Evolutionary conservation across 345 rosid genomes (phyloP).

Genomic region (Iberis pinnata): DNA sequence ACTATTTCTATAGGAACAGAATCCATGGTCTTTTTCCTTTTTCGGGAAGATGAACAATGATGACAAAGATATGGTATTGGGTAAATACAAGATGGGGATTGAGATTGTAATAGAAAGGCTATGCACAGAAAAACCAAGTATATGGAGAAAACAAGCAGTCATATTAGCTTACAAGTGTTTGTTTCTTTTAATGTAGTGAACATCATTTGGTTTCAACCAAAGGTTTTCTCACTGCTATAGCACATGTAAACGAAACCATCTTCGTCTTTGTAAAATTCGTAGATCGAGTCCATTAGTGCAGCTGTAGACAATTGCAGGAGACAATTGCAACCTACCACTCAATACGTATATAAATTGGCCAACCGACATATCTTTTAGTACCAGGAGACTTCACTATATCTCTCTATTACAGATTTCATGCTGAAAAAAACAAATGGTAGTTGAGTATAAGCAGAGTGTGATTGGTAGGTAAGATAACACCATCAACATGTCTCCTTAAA

Average conservation of each 20-base stretch:
- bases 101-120: slow-evolving; percentile 9
- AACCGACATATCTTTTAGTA: slow-evolving; percentile 81
- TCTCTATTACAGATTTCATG: slow-evolving; percentile 27
- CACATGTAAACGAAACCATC: slow-evolving; percentile 74
- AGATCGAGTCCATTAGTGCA: slow-evolving; percentile 54
- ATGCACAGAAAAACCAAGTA: slow-evolving; percentile 12
- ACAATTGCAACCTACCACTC: slow-evolving; percentile 53
- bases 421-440: slow-evolving; percentile 6
- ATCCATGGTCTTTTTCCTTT: too few relatives aligned
- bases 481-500: slow-evolving; percentile 11
- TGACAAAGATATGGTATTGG: background rate
- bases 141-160: background rate
- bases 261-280: slow-evolving; percentile 69
- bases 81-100: background rate
- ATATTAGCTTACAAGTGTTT: slow-evolving; percentile 20
- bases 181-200: slow-evolving; percentile 1
- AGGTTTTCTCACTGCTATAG: slow-evolving; percentile 31
- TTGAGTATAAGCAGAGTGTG: slow-evolving; percentile 9
- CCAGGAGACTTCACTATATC: slow-evolving; percentile 45
- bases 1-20: too few relatives aligned
- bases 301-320: slow-evolving; percentile 55
- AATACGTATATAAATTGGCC: slow-evolving; percentile 80
- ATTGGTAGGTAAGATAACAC: slow-evolving; percentile 12
- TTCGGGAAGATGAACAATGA: background rate
- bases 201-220: slow-evolving; percentile 13